A percentile compares a stretch with the other conserved stretches of the same genome.
Conservation (phyloP, 805 yeast genomes). For the Ogataea kodamae region DNA sequence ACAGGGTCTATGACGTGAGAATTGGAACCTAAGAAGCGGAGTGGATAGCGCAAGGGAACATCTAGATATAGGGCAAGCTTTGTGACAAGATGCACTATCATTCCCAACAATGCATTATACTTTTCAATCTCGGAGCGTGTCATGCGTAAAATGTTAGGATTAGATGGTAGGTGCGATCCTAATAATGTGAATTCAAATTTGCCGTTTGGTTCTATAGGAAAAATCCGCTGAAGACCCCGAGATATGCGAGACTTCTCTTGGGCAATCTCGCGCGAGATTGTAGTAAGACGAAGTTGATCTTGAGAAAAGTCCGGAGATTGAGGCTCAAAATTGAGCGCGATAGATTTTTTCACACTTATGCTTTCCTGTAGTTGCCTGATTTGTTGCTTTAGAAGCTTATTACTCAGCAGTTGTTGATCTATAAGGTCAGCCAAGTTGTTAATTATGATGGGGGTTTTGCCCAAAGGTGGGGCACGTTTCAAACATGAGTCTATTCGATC, state of each 20-base stretch:
- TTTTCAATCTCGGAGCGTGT: conserved; percentile 35
- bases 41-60: conserved; percentile 47
- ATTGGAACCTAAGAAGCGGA: conserved; percentile 44
- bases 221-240: conserved; percentile 24
- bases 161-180: conserved; percentile 30
- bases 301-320: conserved; percentile 11
- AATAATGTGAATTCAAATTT: conserved; percentile 29
- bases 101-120: conserved; percentile 48
- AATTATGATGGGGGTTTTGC: not conserved
- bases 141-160: conserved; percentile 18
- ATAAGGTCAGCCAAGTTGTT: conserved; percentile 4
- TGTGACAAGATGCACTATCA: conserved; percentile 40
- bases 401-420: conserved; percentile 2
- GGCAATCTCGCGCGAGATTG: conserved; percentile 10
- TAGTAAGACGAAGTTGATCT: conserved; percentile 15
- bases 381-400: conserved; percentile 2
- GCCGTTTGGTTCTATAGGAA: conserved; percentile 31
- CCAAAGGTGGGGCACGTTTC: not conserved
- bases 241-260: conserved; percentile 28
- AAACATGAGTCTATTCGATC: conserved; percentile 7
- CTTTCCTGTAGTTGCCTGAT: conserved; percentile 2
- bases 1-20: conserved; percentile 49
- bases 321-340: not conserved
- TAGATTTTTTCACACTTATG: conserved; percentile 5
- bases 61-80: conserved; percentile 40